Conservation (phyloP, 192 early-diverging fungal genomes). For the Backusella circina region DNA sequence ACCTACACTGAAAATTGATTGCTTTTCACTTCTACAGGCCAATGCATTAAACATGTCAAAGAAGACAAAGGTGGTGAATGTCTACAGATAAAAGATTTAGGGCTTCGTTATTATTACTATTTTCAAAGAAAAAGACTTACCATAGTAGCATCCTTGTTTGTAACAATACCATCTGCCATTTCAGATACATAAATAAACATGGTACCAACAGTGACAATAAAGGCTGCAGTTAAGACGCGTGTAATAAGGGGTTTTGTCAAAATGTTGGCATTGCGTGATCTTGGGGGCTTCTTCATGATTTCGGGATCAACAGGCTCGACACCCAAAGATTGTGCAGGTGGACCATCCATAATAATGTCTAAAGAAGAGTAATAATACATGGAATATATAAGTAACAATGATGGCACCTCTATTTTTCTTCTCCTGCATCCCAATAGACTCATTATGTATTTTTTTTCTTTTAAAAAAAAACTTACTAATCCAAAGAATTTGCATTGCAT, state of each 20-base stretch:
- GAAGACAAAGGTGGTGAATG: slow-evolving; percentile 94
- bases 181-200: slow-evolving; percentile 77
- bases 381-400: neutral
- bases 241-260: slow-evolving; percentile 67
- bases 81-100: slow-evolving; percentile 53
- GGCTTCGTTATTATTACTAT: too few species aligned
- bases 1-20: slow-evolving; percentile 79
- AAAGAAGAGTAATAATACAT: neutral
- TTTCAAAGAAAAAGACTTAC: slow-evolving; percentile 43
- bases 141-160: slow-evolving; percentile 85
- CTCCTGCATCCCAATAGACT: too few species aligned
- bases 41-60: slow-evolving; percentile 96
- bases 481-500: slow-evolving; percentile 99
- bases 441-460: neutral
- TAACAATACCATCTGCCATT: slow-evolving; percentile 69
- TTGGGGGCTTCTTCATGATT: slow-evolving; percentile 86
- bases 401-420: too few species aligned
- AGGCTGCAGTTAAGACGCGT: slow-evolving; percentile 76
- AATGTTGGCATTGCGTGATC: slow-evolving; percentile 74
- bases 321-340: slow-evolving; percentile 95
- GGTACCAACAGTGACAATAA: slow-evolving; percentile 81
- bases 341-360: slow-evolving; percentile 99
- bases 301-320: slow-evolving; percentile 93
- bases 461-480: slow-evolving; percentile 70
- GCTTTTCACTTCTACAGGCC: slow-evolving; percentile 81